Evolutionary conservation across 2,329 filamentous ascomycete genomes (phyloP), one percentile per base, ranked within the genome.

Genomic region (Colletotrichum filicis): DNA sequence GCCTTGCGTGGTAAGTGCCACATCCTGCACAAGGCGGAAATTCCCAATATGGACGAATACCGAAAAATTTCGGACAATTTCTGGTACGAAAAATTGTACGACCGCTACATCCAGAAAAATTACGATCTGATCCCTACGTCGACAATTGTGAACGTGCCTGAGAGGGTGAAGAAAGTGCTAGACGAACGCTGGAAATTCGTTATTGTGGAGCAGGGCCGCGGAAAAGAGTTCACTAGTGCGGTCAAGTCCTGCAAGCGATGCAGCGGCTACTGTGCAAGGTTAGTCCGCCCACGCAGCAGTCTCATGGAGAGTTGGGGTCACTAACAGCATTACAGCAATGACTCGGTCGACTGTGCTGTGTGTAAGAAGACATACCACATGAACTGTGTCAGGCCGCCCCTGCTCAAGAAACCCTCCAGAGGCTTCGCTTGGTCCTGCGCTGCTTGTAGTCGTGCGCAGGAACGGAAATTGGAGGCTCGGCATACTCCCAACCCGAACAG

Each of bases 361-460:
- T 99, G 97, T 83, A 91, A 92, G 80, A 92, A 95, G 82, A 98
- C 96, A 16, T 99, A 98, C 84, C 97, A 99, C 85, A 98, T 99
- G 96, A 94, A 95, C 79, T 99, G 97, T 82, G 97, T 99, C 69
- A 93, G 93, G 74, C 97, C 97, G 53, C 95, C 95, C 49, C 84
- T 99, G 75, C 89, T 95, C 66, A 99, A 98, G 83, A 99, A 99
- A 83, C 97, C 97, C 24, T 98, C 96, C 59, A 93, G 97, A 82
- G 97, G 97, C 52, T 99, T 99, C 84, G 97, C 95, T 5, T 99
- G 97, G 97, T 96, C 97, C 35, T 99, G 97, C 82, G 97, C 94
- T 67, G 93, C 96, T 72, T 99, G 97, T 83, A 98, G 95, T 82
- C 92, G 96, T 78, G 95, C 95, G n/a, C 95, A 98, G 80, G 97